These are phyloP conservation scores for Teunomyces aglyptinius DNA, from an alignment of 805 yeast species.

Conservation along the genomic window DNA sequence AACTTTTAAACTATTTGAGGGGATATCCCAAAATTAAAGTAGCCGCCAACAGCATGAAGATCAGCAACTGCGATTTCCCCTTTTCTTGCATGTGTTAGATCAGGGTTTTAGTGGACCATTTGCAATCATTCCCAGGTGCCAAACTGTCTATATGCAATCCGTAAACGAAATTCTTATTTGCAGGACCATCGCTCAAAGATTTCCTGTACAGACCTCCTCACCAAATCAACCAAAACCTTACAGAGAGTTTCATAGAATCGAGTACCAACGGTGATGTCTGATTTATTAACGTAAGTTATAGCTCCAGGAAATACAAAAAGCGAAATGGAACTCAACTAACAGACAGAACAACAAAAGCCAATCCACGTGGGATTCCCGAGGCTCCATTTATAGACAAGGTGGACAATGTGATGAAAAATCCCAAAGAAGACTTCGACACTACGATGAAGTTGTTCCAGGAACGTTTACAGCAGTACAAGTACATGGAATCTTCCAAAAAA, in stretches of 20 bases:
- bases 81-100: background rate
- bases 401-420: constrained; percentile 65
- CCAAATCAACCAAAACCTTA: background rate
- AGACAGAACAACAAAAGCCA: constrained; percentile 56
- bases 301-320: background rate
- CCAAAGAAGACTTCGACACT: constrained; percentile 62
- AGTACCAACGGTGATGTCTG: constrained; percentile 21
- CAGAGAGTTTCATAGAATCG: background rate
- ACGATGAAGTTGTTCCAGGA: constrained; percentile 79
- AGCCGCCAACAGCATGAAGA: background rate
- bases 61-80: background rate
- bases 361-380: constrained; percentile 94
- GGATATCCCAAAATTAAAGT: background rate
- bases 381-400: constrained; percentile 92
- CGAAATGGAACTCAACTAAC: constrained; percentile 2
- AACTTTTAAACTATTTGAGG: background rate
- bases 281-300: constrained; percentile 28
- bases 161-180: background rate
- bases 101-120: no score
- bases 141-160: no score
- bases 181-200: background rate
- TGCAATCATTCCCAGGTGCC: no score
- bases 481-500: constrained; percentile 66
- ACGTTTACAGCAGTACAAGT: constrained; percentile 84
- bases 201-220: background rate